A percentile compares a stretch with the other conserved stretches of the same genome.
Evolutionary conservation across 257 asterid species (phyloP).

Genomic region (Plectranthus barbatus): DNA sequence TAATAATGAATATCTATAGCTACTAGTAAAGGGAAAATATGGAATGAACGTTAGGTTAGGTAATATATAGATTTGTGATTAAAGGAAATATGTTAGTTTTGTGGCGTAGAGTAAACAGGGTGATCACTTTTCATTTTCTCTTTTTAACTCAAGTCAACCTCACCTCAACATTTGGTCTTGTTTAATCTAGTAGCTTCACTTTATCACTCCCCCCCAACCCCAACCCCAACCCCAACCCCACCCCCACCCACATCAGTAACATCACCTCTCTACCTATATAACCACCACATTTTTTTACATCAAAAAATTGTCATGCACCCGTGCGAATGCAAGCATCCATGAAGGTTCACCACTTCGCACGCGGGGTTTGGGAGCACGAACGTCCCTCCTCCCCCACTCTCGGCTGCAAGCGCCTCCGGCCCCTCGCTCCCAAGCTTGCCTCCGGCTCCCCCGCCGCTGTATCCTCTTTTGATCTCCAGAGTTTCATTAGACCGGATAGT

Average conservation of each 20-base stretch:
- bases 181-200: conserved; percentile 39
- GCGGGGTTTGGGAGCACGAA: conserved; percentile 60
- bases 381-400: conserved; percentile 56
- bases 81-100: conserved; percentile 17
- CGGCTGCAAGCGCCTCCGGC: conserved; percentile 79
- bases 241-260: too few relatives aligned
- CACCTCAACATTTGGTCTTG: conserved; percentile 98
- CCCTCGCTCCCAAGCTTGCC: conserved; percentile 33
- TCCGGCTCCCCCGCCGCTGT: background rate
- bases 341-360: conserved; percentile 77
- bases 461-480: conserved; percentile 61
- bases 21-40: too few relatives aligned
- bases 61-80: conserved; percentile 15
- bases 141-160: conserved; percentile 42
- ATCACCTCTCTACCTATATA: conserved; percentile 37
- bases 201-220: conserved; percentile 22
- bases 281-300: conserved; percentile 24
- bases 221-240: too few relatives aligned
- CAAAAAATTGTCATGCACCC: conserved; percentile 29
- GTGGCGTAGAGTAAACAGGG: background rate
- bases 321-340: conserved; percentile 45
- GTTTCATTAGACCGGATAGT: conserved; percentile 70
- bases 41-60: too few relatives aligned
- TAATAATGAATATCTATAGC: too few relatives aligned
- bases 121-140: conserved; percentile 22